phyloP scores from a whole-genome alignment of 2,329 filamentous ascomycete genomes.

The Trichoderma simmonsii region DNA sequence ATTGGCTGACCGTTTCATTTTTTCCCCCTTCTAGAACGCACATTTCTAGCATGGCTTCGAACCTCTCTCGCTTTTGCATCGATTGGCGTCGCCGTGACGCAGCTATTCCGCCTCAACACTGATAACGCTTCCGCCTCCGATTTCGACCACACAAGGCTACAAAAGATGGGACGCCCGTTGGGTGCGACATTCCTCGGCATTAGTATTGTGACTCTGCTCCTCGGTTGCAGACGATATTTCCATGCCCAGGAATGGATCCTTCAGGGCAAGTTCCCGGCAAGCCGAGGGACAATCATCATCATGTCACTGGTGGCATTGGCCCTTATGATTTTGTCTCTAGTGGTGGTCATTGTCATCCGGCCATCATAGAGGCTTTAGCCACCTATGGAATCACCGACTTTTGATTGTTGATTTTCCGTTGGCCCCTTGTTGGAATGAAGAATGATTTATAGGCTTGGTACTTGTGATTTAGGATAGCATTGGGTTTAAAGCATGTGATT shows the following conservation, averaged over 20 bases:
- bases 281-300: conserved; percentile 69
- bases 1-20: neutral
- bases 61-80: conserved; percentile 78
- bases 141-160: conserved; percentile 45
- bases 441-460: neutral
- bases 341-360: conserved; percentile 58
- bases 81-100: conserved; percentile 79
- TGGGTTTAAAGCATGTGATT: neutral
- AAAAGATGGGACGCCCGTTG: conserved; percentile 67
- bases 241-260: conserved; percentile 78
- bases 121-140: conserved; percentile 34
- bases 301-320: conserved; percentile 63
- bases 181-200: conserved; percentile 75
- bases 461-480: neutral
- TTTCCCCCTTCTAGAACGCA: conserved; percentile 58
- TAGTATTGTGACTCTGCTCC: conserved; percentile 68
- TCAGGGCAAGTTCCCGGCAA: conserved; percentile 74
- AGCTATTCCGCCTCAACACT: conserved; percentile 80
- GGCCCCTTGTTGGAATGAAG: neutral
- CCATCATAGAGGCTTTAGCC: conserved; percentile 22
- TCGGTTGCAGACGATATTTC: conserved; percentile 77
- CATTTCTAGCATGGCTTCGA: conserved; percentile 80
- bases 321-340: conserved; percentile 58
- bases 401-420: neutral
- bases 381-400: neutral